These are phyloP conservation scores for Gossypium ekmanianum DNA, from an alignment of 345 rosid genomes.

Conservation along the genomic window DNA sequence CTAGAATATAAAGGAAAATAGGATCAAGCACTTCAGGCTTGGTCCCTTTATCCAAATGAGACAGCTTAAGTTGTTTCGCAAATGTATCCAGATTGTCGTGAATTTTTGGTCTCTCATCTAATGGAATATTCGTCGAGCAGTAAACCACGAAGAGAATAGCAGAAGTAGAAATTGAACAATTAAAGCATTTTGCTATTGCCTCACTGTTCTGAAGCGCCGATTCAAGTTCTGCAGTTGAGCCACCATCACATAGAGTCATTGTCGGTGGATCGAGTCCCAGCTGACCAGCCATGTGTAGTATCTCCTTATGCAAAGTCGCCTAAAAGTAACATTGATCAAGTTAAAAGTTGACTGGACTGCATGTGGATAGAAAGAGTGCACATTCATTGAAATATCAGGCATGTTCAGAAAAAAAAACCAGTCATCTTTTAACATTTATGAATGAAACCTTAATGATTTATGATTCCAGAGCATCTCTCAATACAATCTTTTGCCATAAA, in stretches of 20 bases:
- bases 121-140: slow-evolving; percentile 54
- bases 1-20: slow-evolving; percentile 59
- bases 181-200: slow-evolving; percentile 76
- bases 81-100: slow-evolving; percentile 56
- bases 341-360: not conserved
- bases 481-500: not conserved
- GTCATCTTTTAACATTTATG: not conserved
- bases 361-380: not conserved
- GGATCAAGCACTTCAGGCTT: slow-evolving; percentile 42
- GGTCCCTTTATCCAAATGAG: slow-evolving; percentile 25
- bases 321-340: slow-evolving; percentile 23
- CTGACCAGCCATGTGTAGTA: slow-evolving; percentile 96
- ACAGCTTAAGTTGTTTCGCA: slow-evolving; percentile 41
- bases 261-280: slow-evolving; percentile 91
- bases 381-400: not conserved
- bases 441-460: not conserved
- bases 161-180: slow-evolving; percentile 69
- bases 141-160: slow-evolving; percentile 60
- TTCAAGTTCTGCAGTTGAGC: slow-evolving; percentile 62
- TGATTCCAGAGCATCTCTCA: not conserved
- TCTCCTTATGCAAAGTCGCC: slow-evolving; percentile 86
- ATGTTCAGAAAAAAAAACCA: not conserved
- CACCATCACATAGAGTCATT: slow-evolving; percentile 61
- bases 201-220: slow-evolving; percentile 86
- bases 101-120: slow-evolving; percentile 52